Evolutionary conservation across 305 asterid species (phyloP).

Genomic region (Plantago rigida): DNA sequence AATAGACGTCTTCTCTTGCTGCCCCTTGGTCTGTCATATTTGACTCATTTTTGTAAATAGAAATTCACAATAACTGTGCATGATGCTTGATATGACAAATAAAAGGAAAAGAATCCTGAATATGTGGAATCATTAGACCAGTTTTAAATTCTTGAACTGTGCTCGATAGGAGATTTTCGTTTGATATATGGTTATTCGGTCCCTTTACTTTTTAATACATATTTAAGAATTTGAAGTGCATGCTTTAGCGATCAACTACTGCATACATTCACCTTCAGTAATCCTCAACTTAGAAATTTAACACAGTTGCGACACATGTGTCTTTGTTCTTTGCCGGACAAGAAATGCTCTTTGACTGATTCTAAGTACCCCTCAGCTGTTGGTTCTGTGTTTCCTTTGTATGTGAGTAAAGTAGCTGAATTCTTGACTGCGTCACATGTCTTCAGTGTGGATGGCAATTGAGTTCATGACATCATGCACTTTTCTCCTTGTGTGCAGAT

Average conservation of each 20-base stretch:
- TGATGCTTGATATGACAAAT: too few relatives aligned
- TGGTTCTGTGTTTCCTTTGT: constrained; percentile 15
- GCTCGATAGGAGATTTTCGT: constrained; percentile 8
- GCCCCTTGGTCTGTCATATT: constrained; percentile 17
- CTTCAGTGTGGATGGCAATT: too few relatives aligned
- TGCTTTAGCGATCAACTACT: constrained; percentile 8
- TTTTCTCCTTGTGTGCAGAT: constrained; percentile 47
- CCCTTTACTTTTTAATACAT: constrained; percentile 11
- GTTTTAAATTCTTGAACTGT: constrained; percentile 7
- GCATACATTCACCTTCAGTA: neutral
- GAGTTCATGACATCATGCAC: neutral
- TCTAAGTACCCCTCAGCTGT: constrained; percentile 1
- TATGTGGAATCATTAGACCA: constrained; percentile 1
- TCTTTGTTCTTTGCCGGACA: neutral
- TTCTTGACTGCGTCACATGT: too few relatives aligned
- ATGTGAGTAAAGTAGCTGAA: constrained; percentile 18
- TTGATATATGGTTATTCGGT: constrained; percentile 14
- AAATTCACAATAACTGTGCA: too few relatives aligned
- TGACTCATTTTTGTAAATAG: neutral
- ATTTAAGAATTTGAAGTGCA: neutral
- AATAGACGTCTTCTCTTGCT: neutral
- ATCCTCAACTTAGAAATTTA: constrained; percentile 13
- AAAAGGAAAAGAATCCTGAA: too few relatives aligned
- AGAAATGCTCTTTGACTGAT: too few relatives aligned
- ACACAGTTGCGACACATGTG: constrained; percentile 2